Evolutionary conservation across 805 yeast species (phyloP).

Genomic region (Phaffomyces thermotolerans): DNA sequence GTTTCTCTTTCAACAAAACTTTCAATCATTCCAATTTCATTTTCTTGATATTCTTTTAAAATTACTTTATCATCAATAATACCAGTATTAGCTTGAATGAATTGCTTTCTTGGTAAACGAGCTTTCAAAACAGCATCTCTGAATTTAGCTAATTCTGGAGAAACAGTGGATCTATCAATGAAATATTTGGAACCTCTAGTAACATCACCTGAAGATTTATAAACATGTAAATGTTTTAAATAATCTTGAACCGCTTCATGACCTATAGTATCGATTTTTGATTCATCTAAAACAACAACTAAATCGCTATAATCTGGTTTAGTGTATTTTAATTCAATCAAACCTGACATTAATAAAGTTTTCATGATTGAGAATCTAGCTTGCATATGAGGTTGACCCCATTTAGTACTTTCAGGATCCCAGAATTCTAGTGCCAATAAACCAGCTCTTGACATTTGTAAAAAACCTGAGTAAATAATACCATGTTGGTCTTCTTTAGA

Average conservation of each 20-base stretch:
- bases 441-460: slow-evolving; percentile 87
- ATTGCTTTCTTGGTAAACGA: slow-evolving; percentile 78
- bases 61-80: slow-evolving; percentile 35
- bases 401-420: slow-evolving; percentile 73
- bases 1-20: slow-evolving; percentile 59
- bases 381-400: slow-evolving; percentile 97
- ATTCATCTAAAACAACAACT: slow-evolving; percentile 48
- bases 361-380: slow-evolving; percentile 84
- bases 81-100: slow-evolving; percentile 73
- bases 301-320: slow-evolving; percentile 50
- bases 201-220: slow-evolving; percentile 71
- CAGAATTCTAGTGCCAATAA: slow-evolving; percentile 75
- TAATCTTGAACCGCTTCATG: slow-evolving; percentile 68
- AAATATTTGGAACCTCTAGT: slow-evolving; percentile 58
- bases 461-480: slow-evolving; percentile 57
- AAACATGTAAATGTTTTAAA: slow-evolving; percentile 65
- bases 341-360: slow-evolving; percentile 57
- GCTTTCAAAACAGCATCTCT: slow-evolving; percentile 63
- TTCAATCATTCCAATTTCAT: slow-evolving; percentile 69
- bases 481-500: slow-evolving; percentile 52
- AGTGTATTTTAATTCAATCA: slow-evolving; percentile 46
- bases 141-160: slow-evolving; percentile 52
- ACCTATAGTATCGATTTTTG: slow-evolving; percentile 61
- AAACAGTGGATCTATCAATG: slow-evolving; percentile 59
- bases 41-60: slow-evolving; percentile 68